Evolutionary conservation across 2,329 filamentous ascomycete species (phyloP), one percentile per base, ranked within the genome.

Genomic region (Calonectria fujianensis): DNA sequence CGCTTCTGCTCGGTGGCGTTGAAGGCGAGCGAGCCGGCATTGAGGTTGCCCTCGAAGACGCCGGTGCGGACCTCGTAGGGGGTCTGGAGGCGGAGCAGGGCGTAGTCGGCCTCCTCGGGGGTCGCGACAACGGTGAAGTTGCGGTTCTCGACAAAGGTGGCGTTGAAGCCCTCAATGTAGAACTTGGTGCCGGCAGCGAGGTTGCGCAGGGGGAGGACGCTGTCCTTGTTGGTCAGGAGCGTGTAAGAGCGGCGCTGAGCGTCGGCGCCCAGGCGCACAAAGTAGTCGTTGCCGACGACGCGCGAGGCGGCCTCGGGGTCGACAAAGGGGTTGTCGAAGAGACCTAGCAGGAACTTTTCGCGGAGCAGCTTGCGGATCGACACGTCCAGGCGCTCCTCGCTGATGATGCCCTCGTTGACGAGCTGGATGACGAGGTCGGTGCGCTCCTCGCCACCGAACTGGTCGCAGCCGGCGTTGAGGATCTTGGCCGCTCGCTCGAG

Each of bases 301-400:
- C 82, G 80, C 1, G 80, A 83, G 0, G 87, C 88, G 1, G 81
- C 83, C 1, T 86, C 86, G 1, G 83, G 82, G 74, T 90, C 87
- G 14, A 89, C 86, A 74, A 88, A 90, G 0, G 86, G 88, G 74
- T 87, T 85, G 37, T 90, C 88, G 74, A 90, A 90, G 16, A 90
- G 85, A 5, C 88, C 88, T 0, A 89, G 85, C 5, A 84, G 63
- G 79, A 90, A 90, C 79, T 90, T 90, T 74, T 90, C 88, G 31
- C 81, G 81, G 4, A 90, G 82, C 0, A 90, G 82, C 2, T 85
- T 85, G 6, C 85, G 82, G 13, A 89, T 85, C 0, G 88, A 89
- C 8, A 80, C 59, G 76, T 90, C 85, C 18, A 90, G 80, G 24
- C 88, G 87, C 1, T 80, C 78, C 72, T 89, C 87, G 18, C 83